Percentiles rank a stretch among this genome's conserved stretches.
These are phyloP conservation scores for Taphrina confusa DNA, from an alignment of 1,139 yeast genomes.

Conservation along the genomic window DNA sequence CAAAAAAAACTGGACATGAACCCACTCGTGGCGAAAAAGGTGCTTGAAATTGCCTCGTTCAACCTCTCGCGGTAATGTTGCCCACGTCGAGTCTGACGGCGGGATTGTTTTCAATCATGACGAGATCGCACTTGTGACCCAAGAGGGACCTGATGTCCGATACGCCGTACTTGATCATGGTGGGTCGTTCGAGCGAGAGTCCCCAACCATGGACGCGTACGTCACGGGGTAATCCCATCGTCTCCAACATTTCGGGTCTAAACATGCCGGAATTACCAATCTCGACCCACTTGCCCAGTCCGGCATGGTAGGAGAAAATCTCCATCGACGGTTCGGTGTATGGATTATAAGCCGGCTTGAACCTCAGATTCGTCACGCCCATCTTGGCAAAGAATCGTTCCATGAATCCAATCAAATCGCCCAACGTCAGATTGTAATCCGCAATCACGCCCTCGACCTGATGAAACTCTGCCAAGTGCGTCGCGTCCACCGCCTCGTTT, in stretches of 20 bases:
- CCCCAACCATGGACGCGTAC: slow-evolving; percentile 98
- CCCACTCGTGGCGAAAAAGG: too few species aligned
- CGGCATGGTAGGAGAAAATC: slow-evolving; percentile 94
- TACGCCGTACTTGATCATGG: slow-evolving; percentile 97
- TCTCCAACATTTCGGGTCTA: slow-evolving; percentile 98
- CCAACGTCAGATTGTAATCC: slow-evolving; percentile 90
- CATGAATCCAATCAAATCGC: slow-evolving; percentile 98
- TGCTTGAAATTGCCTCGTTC: background rate
- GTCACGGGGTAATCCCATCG: slow-evolving; percentile 96
- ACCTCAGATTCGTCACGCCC: slow-evolving; percentile 85
- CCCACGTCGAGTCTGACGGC: slow-evolving; percentile 90
- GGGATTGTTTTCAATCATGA: slow-evolving; percentile 91
- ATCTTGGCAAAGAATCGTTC: slow-evolving; percentile 92
- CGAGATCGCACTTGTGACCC: slow-evolving; percentile 91
- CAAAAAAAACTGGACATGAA: too few species aligned
- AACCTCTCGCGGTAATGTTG: slow-evolving; percentile 26
- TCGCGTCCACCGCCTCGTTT: slow-evolving; percentile 99
- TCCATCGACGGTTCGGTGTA: slow-evolving; percentile 99
- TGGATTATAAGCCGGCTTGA: slow-evolving; percentile 98
- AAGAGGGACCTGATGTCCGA: slow-evolving; percentile 91
- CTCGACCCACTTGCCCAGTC: slow-evolving; percentile 96
- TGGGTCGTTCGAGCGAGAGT: slow-evolving; percentile 93
- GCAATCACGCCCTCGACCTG: slow-evolving; percentile 99
- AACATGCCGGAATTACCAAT: slow-evolving; percentile 99
- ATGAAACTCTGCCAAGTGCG: slow-evolving; percentile 99